A percentile compares a stretch with the other conserved stretches of the same genome.
Conservation (phyloP, 2,329 filamentous ascomycete genomes). For the Penicillium griseofulvum region DNA sequence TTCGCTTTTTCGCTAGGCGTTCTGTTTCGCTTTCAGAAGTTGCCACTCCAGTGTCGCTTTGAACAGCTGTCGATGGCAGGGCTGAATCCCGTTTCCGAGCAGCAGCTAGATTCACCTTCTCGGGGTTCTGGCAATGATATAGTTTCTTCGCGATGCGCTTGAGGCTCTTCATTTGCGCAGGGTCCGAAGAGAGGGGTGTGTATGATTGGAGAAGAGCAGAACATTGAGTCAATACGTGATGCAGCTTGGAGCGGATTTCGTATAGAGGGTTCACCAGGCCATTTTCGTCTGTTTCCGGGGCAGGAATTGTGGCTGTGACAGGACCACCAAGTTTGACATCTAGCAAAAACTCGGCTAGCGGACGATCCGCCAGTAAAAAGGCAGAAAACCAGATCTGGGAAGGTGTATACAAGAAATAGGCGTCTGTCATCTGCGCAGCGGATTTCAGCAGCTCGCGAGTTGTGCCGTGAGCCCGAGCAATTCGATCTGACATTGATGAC, state of each 20-base stretch:
- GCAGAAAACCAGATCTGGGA: constrained; percentile 90
- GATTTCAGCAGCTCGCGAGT: constrained; percentile 73
- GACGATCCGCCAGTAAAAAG: constrained; percentile 68
- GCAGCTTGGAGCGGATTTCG: constrained; percentile 38
- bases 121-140: constrained; percentile 49
- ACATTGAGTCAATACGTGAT: constrained; percentile 40
- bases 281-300: constrained; percentile 1
- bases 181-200: constrained; percentile 37
- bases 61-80: constrained; percentile 20
- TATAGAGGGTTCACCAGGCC: constrained; percentile 24
- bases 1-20: constrained; percentile 42
- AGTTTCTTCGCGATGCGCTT: constrained; percentile 50
- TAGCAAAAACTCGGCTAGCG: constrained; percentile 46
- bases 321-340: constrained; percentile 42
- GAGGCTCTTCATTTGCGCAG: constrained; percentile 43
- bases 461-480: constrained; percentile 65
- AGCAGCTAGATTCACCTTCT: constrained; percentile 44
- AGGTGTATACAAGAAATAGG: constrained; percentile 95
- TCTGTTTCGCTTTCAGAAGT: constrained; percentile 39
- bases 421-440: constrained; percentile 82
- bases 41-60: constrained; percentile 22
- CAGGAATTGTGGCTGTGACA: constrained; percentile 14
- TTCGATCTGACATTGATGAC: constrained; percentile 44
- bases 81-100: constrained; percentile 43
- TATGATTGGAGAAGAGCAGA: constrained; percentile 41